Evolutionary conservation across 345 rosid species (phyloP).

Genomic region (Rhodomyrtus tomentosa): DNA sequence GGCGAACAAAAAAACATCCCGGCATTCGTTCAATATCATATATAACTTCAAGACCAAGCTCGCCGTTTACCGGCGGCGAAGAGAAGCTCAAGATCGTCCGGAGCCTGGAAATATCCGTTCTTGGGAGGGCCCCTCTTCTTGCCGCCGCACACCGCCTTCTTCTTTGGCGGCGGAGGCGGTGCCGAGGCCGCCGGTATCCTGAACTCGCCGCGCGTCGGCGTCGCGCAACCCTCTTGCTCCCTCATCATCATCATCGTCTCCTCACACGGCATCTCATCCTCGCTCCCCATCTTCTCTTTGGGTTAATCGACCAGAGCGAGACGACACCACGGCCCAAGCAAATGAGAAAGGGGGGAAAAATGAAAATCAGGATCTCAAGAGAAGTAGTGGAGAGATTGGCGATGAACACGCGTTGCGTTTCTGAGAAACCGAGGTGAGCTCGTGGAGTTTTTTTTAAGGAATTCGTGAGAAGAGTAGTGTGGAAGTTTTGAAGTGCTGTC

Average conservation of each 20-base stretch:
- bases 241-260: background rate
- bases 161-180: constrained; percentile 25
- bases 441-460: background rate
- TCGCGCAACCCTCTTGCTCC: constrained; percentile 5
- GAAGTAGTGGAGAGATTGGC: background rate
- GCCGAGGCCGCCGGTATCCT: constrained; percentile 8
- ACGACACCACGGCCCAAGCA: background rate
- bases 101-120: constrained; percentile 16
- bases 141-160: constrained; percentile 11
- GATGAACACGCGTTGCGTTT: background rate
- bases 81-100: constrained; percentile 24
- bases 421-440: background rate
- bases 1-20: background rate
- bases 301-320: background rate
- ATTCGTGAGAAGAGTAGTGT: background rate
- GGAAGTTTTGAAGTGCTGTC: background rate
- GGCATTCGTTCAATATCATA: background rate
- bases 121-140: constrained; percentile 13
- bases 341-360: background rate
- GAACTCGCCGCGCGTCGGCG: constrained; percentile 17
- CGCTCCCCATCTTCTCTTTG: background rate
- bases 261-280: background rate
- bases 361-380: background rate
- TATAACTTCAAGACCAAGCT: background rate
- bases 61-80: background rate